Evolutionary conservation across 148 eudicot species (phyloP).

Genomic region (Camellia lanceoleosa): DNA sequence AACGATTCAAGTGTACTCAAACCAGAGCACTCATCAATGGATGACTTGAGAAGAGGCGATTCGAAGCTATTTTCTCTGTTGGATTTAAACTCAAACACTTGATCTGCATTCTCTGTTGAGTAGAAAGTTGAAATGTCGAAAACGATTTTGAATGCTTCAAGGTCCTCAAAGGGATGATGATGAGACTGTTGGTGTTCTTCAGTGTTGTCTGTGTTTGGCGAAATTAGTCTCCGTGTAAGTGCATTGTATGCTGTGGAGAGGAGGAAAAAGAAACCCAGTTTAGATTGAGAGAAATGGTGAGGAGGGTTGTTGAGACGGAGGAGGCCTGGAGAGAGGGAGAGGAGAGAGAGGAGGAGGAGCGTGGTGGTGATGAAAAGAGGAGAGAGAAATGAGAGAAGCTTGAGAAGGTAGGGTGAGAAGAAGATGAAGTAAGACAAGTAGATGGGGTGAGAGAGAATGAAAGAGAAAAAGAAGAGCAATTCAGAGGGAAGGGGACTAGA

Average conservation of each 20-base stretch:
- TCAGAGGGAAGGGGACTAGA: slow-evolving; percentile 22
- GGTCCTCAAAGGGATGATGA: slow-evolving; percentile 30
- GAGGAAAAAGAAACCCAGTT: slow-evolving; percentile 13
- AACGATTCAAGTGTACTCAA: not conserved
- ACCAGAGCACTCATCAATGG: not conserved
- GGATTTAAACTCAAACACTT: not conserved
- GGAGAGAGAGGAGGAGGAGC: slow-evolving; percentile 36
- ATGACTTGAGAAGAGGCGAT: not conserved
- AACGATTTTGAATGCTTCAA: slow-evolving; percentile 53
- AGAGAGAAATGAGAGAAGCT: slow-evolving; percentile 46
- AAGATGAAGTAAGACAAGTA: slow-evolving; percentile 63
- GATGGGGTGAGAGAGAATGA: slow-evolving; percentile 46
- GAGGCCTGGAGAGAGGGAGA: slow-evolving; percentile 26
- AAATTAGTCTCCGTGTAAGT: slow-evolving; percentile 17
- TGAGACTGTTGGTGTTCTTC: slow-evolving; percentile 19
- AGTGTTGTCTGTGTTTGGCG: slow-evolving; percentile 14
- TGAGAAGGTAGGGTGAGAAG: slow-evolving; percentile 68
- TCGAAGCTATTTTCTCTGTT: not conserved
- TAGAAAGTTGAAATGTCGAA: slow-evolving; percentile 40
- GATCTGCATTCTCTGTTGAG: slow-evolving; percentile 17
- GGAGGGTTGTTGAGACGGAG: not conserved
- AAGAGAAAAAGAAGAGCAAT: slow-evolving; percentile 29
- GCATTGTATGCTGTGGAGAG: slow-evolving; percentile 18
- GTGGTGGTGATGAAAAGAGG: slow-evolving; percentile 56
- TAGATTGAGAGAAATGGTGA: slow-evolving; percentile 10